phyloP scores from a whole-genome alignment of 2,329 filamentous ascomycete species.

The Trichophyton verrucosum region DNA sequence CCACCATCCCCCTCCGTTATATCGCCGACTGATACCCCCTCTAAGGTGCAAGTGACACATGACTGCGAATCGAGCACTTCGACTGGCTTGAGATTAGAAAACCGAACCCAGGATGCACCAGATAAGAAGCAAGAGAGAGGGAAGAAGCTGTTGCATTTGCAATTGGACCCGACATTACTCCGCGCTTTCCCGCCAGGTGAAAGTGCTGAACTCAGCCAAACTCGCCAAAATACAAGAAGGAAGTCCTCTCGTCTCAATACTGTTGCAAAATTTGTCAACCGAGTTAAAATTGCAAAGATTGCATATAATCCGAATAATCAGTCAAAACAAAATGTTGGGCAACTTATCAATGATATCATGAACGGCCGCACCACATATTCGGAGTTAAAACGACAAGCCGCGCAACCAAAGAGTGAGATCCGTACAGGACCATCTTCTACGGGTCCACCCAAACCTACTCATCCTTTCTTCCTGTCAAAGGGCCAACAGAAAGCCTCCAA shows the following conservation, averaged over 20 bases:
- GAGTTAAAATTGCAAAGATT: constrained; percentile 27
- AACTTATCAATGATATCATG: constrained; percentile 53
- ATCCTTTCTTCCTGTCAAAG: constrained; percentile 60
- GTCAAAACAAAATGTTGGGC: constrained; percentile 40
- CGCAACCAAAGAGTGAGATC: constrained; percentile 4
- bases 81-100: not conserved
- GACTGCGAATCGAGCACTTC: not conserved
- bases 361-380: constrained; percentile 23
- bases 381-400: constrained; percentile 6
- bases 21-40: not conserved
- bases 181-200: constrained; percentile 23
- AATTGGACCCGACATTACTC: constrained; percentile 33
- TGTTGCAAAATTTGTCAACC: not conserved
- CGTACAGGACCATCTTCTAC: constrained; percentile 12
- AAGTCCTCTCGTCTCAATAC: not conserved
- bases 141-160: constrained; percentile 35
- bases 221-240: not conserved
- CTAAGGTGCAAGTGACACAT: not conserved
- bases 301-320: constrained; percentile 45
- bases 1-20: constrained; percentile 9
- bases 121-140: not conserved
- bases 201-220: constrained; percentile 4
- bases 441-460: constrained; percentile 36
- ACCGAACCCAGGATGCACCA: not conserved
- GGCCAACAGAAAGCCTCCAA: not conserved